These are phyloP conservation scores for Alternaria atra DNA, from an alignment of 2,329 filamentous ascomycete genomes.

Conservation along the genomic window DNA sequence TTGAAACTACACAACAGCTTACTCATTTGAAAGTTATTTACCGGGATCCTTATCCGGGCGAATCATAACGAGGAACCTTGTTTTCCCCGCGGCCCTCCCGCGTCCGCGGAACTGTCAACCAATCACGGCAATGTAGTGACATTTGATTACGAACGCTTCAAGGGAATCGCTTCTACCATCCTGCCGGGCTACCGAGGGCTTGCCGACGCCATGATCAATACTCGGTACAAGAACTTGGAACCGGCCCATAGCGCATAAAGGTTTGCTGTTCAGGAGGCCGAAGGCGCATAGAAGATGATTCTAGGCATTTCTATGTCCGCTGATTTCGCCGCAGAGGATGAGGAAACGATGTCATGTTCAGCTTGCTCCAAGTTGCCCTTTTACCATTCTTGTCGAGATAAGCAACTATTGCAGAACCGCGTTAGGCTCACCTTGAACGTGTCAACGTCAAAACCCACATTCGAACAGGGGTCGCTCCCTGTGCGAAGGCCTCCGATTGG, in stretches of 20 bases:
- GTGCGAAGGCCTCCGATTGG: constrained; percentile 7
- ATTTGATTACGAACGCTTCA: background rate
- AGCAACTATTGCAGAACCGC: constrained; percentile 5
- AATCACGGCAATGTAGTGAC: constrained; percentile 7
- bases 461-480: background rate
- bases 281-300: background rate
- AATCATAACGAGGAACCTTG: background rate
- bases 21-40: constrained; percentile 20
- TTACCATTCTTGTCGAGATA: constrained; percentile 2
- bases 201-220: constrained; percentile 2
- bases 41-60: background rate
- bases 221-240: constrained; percentile 7
- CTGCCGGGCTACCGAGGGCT: background rate
- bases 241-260: background rate
- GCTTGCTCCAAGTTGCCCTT: background rate
- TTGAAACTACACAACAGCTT: constrained; percentile 23
- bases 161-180: constrained; percentile 1
- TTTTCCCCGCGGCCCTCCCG: background rate
- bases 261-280: background rate
- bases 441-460: constrained; percentile 1
- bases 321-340: background rate
- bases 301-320: background rate
- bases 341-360: constrained; percentile 1
- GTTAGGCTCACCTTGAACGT: background rate
- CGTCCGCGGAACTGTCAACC: background rate